Evolutionary conservation across 1,284 basidiomycete species (phyloP), one percentile per base, ranked within the genome.

Genomic region (Trametes sp.): DNA sequence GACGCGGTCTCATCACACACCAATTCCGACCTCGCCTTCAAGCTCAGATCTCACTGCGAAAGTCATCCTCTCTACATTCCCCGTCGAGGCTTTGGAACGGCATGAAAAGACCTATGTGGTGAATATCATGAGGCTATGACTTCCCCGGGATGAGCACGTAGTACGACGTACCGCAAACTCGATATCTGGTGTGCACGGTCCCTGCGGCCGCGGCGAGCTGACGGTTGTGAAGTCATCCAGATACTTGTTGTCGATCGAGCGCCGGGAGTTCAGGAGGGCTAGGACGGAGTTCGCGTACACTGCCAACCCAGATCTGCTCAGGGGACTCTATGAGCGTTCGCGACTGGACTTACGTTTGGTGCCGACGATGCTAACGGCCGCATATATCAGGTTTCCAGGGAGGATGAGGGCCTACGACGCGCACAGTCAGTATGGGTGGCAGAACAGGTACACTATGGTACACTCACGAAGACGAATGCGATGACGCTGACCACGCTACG

Each of bases 261-360:
- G 49, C 5, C 63, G 59, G 11, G 52, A 53, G 53, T 64, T 64
- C 28, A 64, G 14, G 59, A 57, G 33, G 6, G 63, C 63, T 6
- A 64, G 52, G 1, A 64, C 59, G 14, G 63, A 64, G 38, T 61
- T 64, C 10, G 63, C 63, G 35, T 64, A 64, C 8, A 64, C 63
- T 64, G 29, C 5, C 3, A 19, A 16, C 31, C 21, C 13, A 7
- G 2, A 16, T 56, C 29, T 38, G 29, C 24, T 16, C 11, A 24
- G 19, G 36, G 35, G 21, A 28, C 11, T 1, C 21, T 7, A 24
- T 8, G 21, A 4, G 0, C 4, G 19, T 6, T 1, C 0, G 19
- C 9, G 0, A 8, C 9, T 21, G 5, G 14, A 41, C 60, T 14
- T 42, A 65, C 63, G 29, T 48, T 65, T 61, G n/a, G 60, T 52